Base-by-base conservation (phyloP, 2,329 filamentous ascomycete genomes). In the Nigrograna mackinnonii region DNA sequence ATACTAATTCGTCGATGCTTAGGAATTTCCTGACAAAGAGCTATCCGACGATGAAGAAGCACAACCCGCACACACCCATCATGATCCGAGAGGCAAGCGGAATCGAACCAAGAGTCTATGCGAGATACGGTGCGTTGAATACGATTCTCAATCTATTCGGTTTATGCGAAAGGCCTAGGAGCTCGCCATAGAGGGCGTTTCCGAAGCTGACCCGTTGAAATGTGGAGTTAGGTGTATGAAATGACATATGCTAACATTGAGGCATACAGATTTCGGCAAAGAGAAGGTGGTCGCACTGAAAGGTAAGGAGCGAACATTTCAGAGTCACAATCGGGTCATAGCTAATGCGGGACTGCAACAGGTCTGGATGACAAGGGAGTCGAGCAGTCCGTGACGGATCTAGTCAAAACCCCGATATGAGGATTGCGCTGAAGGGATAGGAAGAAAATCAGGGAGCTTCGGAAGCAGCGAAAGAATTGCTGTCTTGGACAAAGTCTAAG, bases 31-130 rank as follows among this genome's bases (percentile, higher is more conserved):
- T 99, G 55, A 86, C 86, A 54, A 84, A 89, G 68, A 85, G 91
- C 55, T 99, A 99, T 73, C 94, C 94, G 35, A 94, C 89, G 47
- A 97, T 99, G 92, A 99, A 99, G 84, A 95, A 95, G 80, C 89
- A 92, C 80, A 99, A 99, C 78, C 94, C 94, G 43, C 78, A 88
- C 72, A 91, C 82, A 36, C 94, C 94, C 41, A 97, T 99, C 73
- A 79, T 99, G 78, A 85, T 99, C 64, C 89, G 94, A 67, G 94
- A 97, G 78, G 94, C 92, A 39, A 77, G 83, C 58, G 90, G 89
- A 64, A 89, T 89, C 41, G 77, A 87, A 68, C 92, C 94, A 52
- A 87, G 84, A 71, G 83, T 99, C 52, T 97, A 87, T 72, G 91
- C 92, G 57, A 82, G 94, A 84, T 99, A 95, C 69, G 92, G 90